These are phyloP conservation scores for Boehmeria nivea DNA, from an alignment of 306 rosid species.

Conservation along the genomic window DNA sequence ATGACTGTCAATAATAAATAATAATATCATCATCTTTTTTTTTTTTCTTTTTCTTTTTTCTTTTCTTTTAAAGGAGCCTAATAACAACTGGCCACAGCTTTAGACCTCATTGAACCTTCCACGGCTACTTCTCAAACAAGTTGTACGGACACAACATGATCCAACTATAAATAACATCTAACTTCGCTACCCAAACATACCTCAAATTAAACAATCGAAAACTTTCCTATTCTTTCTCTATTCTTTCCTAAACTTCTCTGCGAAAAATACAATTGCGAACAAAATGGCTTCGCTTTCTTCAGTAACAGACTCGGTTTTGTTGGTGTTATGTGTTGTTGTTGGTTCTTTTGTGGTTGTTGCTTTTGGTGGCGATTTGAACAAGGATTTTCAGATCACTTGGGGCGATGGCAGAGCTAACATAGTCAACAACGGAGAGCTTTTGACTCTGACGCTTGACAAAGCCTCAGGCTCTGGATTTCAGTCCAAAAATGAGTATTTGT, in stretches of 20 bases:
- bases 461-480: slow-evolving; percentile 45
- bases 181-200: not conserved
- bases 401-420: slow-evolving; percentile 25
- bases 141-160: not conserved
- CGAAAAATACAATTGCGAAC: too few relatives aligned
- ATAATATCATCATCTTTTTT: too few relatives aligned
- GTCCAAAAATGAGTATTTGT: slow-evolving; percentile 36
- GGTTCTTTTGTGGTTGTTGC: not conserved
- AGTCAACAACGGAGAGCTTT: slow-evolving; percentile 3
- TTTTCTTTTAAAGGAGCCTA: too few relatives aligned
- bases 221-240: not conserved
- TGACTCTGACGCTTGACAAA: slow-evolving; percentile 38
- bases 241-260: not conserved
- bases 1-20: too few relatives aligned
- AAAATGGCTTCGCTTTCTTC: slow-evolving; percentile 16
- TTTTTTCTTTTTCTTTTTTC: too few relatives aligned
- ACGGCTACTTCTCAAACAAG: not conserved
- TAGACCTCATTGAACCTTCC: slow-evolving; percentile 1
- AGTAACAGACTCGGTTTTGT: not conserved
- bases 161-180: not conserved
- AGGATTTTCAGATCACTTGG: slow-evolving; percentile 33
- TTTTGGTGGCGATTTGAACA: slow-evolving; percentile 20
- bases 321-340: not conserved
- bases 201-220: too few relatives aligned
- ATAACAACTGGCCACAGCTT: slow-evolving; percentile 3